phyloP scores from a whole-genome alignment of 73 alveolate species.

The Paramecium sonneborni region DNA sequence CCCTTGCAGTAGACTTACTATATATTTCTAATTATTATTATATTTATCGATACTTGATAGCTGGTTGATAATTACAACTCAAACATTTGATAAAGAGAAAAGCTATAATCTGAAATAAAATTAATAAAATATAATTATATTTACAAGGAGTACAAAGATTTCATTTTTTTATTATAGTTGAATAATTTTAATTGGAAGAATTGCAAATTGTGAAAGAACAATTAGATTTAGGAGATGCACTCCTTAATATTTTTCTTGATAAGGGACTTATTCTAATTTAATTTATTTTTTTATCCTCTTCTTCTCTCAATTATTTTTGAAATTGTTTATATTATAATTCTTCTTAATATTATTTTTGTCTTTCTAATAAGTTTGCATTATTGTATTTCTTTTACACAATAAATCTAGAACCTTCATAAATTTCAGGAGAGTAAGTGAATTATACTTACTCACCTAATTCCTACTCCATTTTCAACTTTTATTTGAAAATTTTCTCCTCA shows the following conservation, averaged over 20 bases:
- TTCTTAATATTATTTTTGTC: not conserved
- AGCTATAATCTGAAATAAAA: not conserved
- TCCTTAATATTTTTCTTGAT: not conserved
- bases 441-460: not conserved
- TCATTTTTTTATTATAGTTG: not conserved
- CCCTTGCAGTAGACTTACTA: not conserved
- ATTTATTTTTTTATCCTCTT: not conserved
- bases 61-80: not conserved
- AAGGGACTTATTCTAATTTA: constrained; percentile 1
- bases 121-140: not conserved
- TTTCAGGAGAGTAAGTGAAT: not conserved
- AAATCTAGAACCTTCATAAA: not conserved
- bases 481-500: not conserved
- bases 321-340: not conserved
- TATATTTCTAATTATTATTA: not conserved
- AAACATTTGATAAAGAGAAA: not conserved
- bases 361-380: not conserved
- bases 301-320: not conserved
- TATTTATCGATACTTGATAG: not conserved
- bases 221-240: not conserved
- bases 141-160: not conserved
- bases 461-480: not conserved
- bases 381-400: not conserved
- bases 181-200: not conserved
- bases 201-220: not conserved